Base-by-base conservation (phyloP, 495 filamentous ascomycete genomes). In the Articulospora tetracladia region DNA sequence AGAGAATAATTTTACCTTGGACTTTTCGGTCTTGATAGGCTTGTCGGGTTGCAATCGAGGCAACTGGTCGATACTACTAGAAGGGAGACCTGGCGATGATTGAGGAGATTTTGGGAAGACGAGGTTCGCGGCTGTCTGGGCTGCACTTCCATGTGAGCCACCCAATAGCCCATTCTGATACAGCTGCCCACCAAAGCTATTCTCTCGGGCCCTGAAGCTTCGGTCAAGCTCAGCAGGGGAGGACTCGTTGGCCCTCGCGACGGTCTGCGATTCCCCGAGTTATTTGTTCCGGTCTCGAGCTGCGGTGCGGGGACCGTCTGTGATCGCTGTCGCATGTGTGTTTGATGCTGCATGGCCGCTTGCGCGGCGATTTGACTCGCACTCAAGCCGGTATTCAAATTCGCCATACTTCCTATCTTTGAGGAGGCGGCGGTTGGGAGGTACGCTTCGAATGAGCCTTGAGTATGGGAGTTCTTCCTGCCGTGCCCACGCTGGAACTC, bases 341-440 rank as follows among this genome's bases (percentile, higher is more conserved):
- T 77, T 54, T 85, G 83, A 53, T 85, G 81, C 59, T 87, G 88
- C 84, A 96, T 93, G 24, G 92, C 92, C 20, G 93, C 84, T 74
- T 97, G 93, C 24, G 92, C 93, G 20, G 93, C 93, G 65, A 96
- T 96, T 68, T 91, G 85, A 60, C 90, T 93, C 8, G 92, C 90
- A 2, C 86, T 85, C 47, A 90, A 74, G n/a, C 62, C 62, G 6
- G 54, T 57, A 49, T 78, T 78, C 54, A 72, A 55, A 68, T 73
- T 59, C 50, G 57, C 66, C 64, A 68, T 68, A 46, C 32, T 70
- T 39, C 68, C 19, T 67, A 66, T 54, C 73, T 69, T 77, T 79
- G 25, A 64, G 77, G 66, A 72, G 77, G 81, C 67, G 76, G 83
- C 83, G 69, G 90, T 90, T 1, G 91, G 90, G 30, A 96, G 74